Base-by-base conservation (phyloP, 768 basidiomycete genomes). In the Leccinellum albellum region DNA sequence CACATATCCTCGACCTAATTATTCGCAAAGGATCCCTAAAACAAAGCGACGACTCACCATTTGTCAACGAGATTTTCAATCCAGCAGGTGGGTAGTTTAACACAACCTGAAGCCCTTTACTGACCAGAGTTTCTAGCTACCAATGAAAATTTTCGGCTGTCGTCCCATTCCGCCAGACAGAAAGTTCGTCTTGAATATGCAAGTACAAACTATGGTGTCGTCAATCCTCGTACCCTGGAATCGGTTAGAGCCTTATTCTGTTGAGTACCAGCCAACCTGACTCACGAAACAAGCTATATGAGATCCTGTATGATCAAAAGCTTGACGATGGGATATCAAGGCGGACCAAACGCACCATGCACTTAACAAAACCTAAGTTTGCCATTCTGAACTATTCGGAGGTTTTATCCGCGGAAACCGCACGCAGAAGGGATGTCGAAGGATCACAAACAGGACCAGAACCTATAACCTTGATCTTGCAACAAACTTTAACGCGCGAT, bases 61-160 rank as follows among this genome's bases (percentile, higher is more conserved):
- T 82, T 59, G 73, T 78, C 44, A 83, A 83, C 65, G 80, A 81
- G 59, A 77, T 82, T 6, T 83, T 82, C 59, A 79, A 82, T 61
- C 81, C 82, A 24, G 73, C 67, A 15, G 63, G 78, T 78, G 61
- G 56, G 78, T 68, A 13, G 28, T n/a, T 29, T 51, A 32, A 21
- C 1, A 40, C 4, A 26, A 17, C n/a, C 15, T 5, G 20, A 45
- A 28, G 17, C 44, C 13, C 44, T 32, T 47, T 24, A 10, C 32
- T 12, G 1, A 51, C 32, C 35, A 23, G 7, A 17, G 21, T 57
- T 61, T 53, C 53, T 53, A 81, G 78, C 75, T 33, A 80, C 75
- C 13, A 72, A 78, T 55, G 61, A 66, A 8, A 67, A 76, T 70
- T 82, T 72, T 62, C 62, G 68, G 7, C 63, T 79, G 21, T 65